Evolutionary conservation across 2,329 filamentous ascomycete species (phyloP).

Genomic region (Trichoderma hamatum): DNA sequence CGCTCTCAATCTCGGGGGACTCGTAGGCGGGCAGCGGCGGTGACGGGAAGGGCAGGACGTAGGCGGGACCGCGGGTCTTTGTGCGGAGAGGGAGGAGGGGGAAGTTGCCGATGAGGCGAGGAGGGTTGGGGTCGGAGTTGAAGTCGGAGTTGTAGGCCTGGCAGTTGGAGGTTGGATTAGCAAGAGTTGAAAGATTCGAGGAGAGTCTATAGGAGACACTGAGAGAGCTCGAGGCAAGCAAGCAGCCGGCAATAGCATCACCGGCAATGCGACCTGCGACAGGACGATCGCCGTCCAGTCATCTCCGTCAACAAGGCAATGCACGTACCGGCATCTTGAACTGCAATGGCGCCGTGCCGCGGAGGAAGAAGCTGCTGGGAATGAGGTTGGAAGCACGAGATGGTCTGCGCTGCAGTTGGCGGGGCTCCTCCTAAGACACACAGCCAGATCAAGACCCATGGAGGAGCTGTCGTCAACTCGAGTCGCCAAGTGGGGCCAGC

Average conservation of each 20-base stretch:
- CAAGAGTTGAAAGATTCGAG: constrained; percentile 27
- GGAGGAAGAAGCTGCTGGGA: constrained; percentile 31
- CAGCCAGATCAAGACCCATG: constrained; percentile 7
- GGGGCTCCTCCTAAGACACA: constrained; percentile 26
- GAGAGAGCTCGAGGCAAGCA: neutral
- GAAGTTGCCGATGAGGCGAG: constrained; percentile 78
- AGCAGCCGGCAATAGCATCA: neutral
- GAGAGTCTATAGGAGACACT: neutral
- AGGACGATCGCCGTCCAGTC: neutral
- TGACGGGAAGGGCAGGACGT: constrained; percentile 70
- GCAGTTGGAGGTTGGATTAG: constrained; percentile 31
- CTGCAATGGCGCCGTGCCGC: constrained; percentile 32
- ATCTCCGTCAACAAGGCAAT: constrained; percentile 26
- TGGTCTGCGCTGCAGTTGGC: constrained; percentile 27
- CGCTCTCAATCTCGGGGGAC: constrained; percentile 78
- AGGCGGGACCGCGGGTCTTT: constrained; percentile 91
- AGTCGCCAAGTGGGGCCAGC: constrained; percentile 18
- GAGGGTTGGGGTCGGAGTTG: constrained; percentile 73
- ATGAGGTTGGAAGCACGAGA: constrained; percentile 26
- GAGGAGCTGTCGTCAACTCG: constrained; percentile 30
- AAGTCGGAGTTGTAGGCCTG: constrained; percentile 99
- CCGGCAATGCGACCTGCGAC: neutral
- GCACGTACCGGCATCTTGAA: constrained; percentile 53
- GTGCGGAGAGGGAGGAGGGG: constrained; percentile 93
- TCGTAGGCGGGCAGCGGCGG: constrained; percentile 61